Evolutionary conservation across 2,329 filamentous ascomycete species (phyloP).

Genomic region (Zymoseptoria passerinii): DNA sequence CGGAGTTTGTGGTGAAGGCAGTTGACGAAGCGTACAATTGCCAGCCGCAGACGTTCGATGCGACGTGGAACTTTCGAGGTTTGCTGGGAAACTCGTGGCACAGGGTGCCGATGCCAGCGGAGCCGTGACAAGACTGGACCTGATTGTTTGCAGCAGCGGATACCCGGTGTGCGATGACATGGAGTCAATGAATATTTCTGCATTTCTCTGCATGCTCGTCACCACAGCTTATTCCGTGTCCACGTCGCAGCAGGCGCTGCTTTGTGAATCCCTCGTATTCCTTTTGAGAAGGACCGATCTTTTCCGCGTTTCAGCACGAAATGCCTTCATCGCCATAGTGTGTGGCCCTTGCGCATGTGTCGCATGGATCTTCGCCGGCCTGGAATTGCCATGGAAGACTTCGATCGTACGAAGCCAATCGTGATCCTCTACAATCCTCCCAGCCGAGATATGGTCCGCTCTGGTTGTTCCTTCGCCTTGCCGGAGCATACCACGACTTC

Average conservation of each 20-base stretch:
- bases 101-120: slow-evolving; percentile 34
- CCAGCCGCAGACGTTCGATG: slow-evolving; percentile 53
- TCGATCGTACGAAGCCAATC: no score
- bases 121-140: not conserved
- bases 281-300: no score
- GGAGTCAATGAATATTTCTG: not conserved
- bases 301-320: no score
- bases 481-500: not conserved
- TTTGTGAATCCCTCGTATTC: no score
- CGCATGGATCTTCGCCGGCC: not conserved
- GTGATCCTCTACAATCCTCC: no score
- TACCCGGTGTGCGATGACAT: not conserved
- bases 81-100: slow-evolving; percentile 63
- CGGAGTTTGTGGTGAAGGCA: slow-evolving; percentile 53
- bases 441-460: no score
- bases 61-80: slow-evolving; percentile 56
- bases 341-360: not conserved
- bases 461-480: not conserved
- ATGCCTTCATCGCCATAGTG: not conserved
- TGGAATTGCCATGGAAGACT: not conserved
- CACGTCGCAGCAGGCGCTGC: no score
- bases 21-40: slow-evolving; percentile 59
- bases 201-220: not conserved
- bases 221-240: no score
- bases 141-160: not conserved